Conservation (phyloP, 2,329 filamentous ascomycete species). For the Dactylella cylindrospora region DNA sequence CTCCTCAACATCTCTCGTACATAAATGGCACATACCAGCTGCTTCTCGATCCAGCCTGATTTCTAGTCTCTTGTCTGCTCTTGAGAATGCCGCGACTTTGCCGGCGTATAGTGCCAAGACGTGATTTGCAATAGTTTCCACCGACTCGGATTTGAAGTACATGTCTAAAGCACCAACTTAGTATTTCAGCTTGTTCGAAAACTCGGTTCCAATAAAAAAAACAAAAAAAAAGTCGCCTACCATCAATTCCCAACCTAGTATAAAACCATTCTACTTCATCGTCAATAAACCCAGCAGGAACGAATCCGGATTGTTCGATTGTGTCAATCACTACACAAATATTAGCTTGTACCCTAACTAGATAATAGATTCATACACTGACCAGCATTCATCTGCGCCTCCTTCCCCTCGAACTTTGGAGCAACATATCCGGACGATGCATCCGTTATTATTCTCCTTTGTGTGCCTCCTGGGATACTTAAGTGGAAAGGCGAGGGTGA, state of each 20-base stretch:
- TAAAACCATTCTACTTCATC: slow-evolving; percentile 95
- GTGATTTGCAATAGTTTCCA: slow-evolving; percentile 81
- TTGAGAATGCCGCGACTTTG: slow-evolving; percentile 89
- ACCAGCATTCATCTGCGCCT: slow-evolving; percentile 70
- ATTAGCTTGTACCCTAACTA: slow-evolving; percentile 46
- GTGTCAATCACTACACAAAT: slow-evolving; percentile 69
- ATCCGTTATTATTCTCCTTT: slow-evolving; percentile 70
- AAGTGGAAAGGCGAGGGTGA: slow-evolving; percentile 37
- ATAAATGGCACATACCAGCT: slow-evolving; percentile 40
- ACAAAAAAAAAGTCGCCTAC: slow-evolving; percentile 21
- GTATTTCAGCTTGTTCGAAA: not conserved
- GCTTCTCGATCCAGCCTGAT: slow-evolving; percentile 96
- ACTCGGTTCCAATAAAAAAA: not conserved
- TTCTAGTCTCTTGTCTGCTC: slow-evolving; percentile 90
- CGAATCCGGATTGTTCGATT: slow-evolving; percentile 77
- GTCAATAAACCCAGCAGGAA: slow-evolving; percentile 79
- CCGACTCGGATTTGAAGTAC: slow-evolving; percentile 49
- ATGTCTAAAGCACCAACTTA: slow-evolving; percentile 45
- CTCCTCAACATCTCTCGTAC: no score
- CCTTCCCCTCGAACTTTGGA: slow-evolving; percentile 88
- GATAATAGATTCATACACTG: slow-evolving; percentile 14
- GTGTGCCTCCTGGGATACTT: slow-evolving; percentile 57
- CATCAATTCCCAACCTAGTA: slow-evolving; percentile 93
- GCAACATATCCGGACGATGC: slow-evolving; percentile 92
- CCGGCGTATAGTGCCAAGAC: slow-evolving; percentile 96